Percentiles rank a stretch among this genome's conserved stretches.
These are phyloP conservation scores for Articulospora tetracladia DNA, from an alignment of 495 filamentous ascomycete genomes.

Conservation along the genomic window DNA sequence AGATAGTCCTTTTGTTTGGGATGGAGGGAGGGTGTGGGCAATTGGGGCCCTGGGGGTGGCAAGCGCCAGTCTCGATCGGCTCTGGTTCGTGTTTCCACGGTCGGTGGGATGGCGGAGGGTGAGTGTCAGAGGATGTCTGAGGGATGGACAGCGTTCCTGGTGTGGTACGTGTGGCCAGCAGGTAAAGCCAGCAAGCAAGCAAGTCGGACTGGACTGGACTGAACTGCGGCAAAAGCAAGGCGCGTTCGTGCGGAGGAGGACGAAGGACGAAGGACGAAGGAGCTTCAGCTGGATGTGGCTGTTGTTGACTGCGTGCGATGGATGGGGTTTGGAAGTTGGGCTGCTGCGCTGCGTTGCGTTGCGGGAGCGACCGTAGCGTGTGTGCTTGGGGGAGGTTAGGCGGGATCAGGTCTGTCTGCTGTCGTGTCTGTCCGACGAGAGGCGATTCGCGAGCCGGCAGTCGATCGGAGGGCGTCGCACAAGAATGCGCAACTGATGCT, in stretches of 20 bases:
- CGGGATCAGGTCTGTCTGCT: no score
- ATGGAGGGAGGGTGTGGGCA: constrained; percentile 16
- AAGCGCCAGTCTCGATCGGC: background rate
- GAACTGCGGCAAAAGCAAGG: no score
- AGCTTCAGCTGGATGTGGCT: background rate
- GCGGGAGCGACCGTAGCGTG: background rate
- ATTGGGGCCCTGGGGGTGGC: constrained; percentile 20
- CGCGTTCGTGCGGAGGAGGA: background rate
- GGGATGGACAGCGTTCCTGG: background rate
- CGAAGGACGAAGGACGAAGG: background rate
- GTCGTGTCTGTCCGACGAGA: background rate
- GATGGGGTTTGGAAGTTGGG: background rate
- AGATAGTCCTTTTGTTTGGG: constrained; percentile 13
- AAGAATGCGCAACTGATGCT: background rate
- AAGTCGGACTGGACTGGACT: no score
- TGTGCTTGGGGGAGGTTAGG: background rate
- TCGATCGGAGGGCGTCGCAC: background rate
- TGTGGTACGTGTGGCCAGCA: no score
- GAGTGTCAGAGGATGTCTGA: background rate
- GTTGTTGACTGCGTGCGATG: background rate
- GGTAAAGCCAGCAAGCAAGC: no score
- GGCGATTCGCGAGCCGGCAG: background rate
- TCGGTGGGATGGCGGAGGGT: background rate
- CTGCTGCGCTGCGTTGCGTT: background rate
- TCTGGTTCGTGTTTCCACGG: background rate